Conservation (phyloP, 306 rosid species). For the Gillenia trifoliata region DNA sequence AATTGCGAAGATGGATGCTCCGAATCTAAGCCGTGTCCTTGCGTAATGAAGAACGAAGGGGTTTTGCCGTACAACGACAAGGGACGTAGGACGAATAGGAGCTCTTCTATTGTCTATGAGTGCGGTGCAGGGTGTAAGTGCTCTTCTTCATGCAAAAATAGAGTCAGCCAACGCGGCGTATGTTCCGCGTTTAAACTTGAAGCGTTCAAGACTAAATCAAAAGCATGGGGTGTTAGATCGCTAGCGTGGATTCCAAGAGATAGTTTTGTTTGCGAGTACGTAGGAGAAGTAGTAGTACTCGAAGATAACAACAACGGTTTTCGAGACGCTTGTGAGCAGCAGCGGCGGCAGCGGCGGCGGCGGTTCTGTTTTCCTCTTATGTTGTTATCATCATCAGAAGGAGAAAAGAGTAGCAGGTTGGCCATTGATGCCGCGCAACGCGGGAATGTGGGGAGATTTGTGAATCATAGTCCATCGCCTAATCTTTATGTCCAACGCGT, state of each 20-base stretch:
- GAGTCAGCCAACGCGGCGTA: slow-evolving; percentile 20
- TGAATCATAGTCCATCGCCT: no score
- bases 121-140: slow-evolving; percentile 34
- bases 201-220: slow-evolving; percentile 19
- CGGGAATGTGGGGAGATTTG: no score
- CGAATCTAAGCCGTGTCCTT: slow-evolving; percentile 12
- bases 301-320: background rate
- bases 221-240: slow-evolving; percentile 48
- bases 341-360: no score
- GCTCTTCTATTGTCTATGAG: slow-evolving; percentile 8
- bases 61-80: background rate
- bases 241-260: slow-evolving; percentile 30
- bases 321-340: background rate
- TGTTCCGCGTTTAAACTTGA: slow-evolving; percentile 24
- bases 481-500: slow-evolving; percentile 17
- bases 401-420: no score
- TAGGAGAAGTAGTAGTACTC: slow-evolving; percentile 24
- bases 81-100: no score
- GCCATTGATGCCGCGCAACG: no score
- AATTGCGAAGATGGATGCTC: no score
- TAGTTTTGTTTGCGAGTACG: slow-evolving; percentile 39
- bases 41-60: slow-evolving; percentile 22
- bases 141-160: slow-evolving; percentile 27
- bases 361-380: background rate
- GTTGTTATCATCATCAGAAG: background rate